A percentile compares a stretch with the other conserved stretches of the same genome.
These are phyloP conservation scores for Begonia peltatifolia DNA, from an alignment of 306 rosid genomes.

Conservation along the genomic window DNA sequence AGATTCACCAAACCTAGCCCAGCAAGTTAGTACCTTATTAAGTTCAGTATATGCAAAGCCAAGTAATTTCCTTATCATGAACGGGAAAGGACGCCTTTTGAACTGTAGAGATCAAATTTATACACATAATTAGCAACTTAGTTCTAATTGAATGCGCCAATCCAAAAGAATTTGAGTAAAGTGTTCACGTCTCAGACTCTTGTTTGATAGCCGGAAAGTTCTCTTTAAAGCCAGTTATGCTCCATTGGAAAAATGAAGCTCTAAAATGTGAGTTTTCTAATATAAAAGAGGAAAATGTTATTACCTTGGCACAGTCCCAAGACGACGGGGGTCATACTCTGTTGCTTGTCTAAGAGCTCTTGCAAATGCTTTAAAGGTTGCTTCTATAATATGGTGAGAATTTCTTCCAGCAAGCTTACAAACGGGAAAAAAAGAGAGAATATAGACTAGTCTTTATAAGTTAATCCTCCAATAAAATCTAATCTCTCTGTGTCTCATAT, in stretches of 20 bases:
- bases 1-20: no score
- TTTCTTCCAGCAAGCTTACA: conserved; percentile 71
- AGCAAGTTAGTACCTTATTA: no score
- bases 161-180: neutral
- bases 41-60: no score
- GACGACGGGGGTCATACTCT: conserved; percentile 69
- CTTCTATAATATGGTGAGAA: conserved; percentile 94
- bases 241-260: neutral
- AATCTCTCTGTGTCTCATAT: no score
- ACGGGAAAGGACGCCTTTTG: conserved; percentile 84
- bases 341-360: conserved; percentile 95
- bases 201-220: neutral
- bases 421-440: no score
- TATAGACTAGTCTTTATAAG: no score
- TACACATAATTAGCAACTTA: conserved; percentile 2
- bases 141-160: neutral
- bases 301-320: conserved; percentile 74
- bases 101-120: conserved; percentile 35
- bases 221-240: neutral
- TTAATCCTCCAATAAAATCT: no score
- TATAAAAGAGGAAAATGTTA: conserved; percentile 9
- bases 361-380: conserved; percentile 95
- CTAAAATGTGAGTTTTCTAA: neutral
- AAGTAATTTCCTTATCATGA: conserved; percentile 16
- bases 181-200: no score